Evolutionary conservation across 2,329 filamentous ascomycete genomes (phyloP).

Genomic region (Colletotrichum limetticola): DNA sequence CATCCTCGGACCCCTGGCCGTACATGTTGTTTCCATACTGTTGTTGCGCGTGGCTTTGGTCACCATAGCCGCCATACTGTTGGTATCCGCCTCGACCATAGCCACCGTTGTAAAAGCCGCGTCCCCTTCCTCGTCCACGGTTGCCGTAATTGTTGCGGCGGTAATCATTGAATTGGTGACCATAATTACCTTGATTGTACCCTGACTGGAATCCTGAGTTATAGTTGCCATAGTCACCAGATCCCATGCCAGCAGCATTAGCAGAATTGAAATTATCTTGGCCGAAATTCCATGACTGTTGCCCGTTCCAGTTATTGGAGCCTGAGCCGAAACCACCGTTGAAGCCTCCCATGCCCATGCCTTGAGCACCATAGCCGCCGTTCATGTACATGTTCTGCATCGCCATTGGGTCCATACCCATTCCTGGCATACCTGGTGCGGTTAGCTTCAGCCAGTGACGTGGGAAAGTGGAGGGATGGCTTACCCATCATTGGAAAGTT

Average conservation of each 20-base stretch:
- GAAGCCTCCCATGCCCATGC: slow-evolving; percentile 85
- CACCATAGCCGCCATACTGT: slow-evolving; percentile 53
- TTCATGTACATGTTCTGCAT: slow-evolving; percentile 85
- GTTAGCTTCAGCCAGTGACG: slow-evolving; percentile 41
- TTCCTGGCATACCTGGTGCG: slow-evolving; percentile 76
- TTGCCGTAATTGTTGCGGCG: slow-evolving; percentile 74
- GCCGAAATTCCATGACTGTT: slow-evolving; percentile 85
- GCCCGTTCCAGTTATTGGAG: slow-evolving; percentile 82
- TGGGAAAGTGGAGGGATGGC: slow-evolving; percentile 46
- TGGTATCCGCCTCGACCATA: slow-evolving; percentile 66
- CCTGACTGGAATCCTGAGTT: slow-evolving; percentile 82
- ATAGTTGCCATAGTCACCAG: slow-evolving; percentile 83
- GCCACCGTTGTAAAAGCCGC: slow-evolving; percentile 66
- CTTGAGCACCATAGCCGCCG: slow-evolving; percentile 77
- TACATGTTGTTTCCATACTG: slow-evolving; percentile 30
- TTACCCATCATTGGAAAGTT: slow-evolving; percentile 88
- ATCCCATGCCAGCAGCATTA: slow-evolving; percentile 84
- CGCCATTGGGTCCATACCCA: slow-evolving; percentile 85
- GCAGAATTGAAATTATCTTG: slow-evolving; percentile 90
- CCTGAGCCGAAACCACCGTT: slow-evolving; percentile 70
- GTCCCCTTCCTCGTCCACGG: slow-evolving; percentile 72
- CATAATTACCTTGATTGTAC: slow-evolving; percentile 87
- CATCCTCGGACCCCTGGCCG: slow-evolving; percentile 38
- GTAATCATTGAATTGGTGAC: slow-evolving; percentile 84
- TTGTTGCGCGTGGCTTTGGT: slow-evolving; percentile 44